These are phyloP conservation scores for Colletotrichum chlorophyti DNA, from an alignment of 2,329 filamentous ascomycete species.

Conservation along the genomic window DNA sequence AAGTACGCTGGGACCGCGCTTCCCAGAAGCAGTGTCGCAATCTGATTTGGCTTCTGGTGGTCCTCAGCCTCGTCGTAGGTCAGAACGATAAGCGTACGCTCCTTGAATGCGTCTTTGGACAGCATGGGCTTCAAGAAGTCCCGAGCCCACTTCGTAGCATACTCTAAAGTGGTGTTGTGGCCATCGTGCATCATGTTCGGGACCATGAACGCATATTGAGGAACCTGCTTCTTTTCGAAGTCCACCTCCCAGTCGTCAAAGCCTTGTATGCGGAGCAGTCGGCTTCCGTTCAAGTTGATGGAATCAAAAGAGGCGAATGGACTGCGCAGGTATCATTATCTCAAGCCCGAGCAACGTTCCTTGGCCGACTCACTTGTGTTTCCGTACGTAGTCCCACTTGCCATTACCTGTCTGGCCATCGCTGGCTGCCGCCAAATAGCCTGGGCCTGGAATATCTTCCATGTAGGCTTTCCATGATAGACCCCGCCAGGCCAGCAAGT, in stretches of 20 bases:
- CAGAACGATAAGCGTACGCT: constrained; percentile 60
- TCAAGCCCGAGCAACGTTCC: not conserved
- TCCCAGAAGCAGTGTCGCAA: constrained; percentile 61
- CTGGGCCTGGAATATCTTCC: constrained; percentile 41
- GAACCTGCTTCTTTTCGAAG: constrained; percentile 60
- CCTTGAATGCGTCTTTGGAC: constrained; percentile 56
- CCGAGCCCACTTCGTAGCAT: constrained; percentile 57
- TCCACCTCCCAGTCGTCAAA: constrained; percentile 67
- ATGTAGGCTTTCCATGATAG: constrained; percentile 44
- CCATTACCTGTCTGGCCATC: constrained; percentile 38
- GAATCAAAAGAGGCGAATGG: constrained; percentile 51
- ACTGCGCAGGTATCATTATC: constrained; percentile 35
- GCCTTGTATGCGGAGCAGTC: constrained; percentile 67
- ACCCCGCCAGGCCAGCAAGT: constrained; percentile 39
- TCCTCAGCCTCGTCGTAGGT: constrained; percentile 66
- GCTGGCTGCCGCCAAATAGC: constrained; percentile 51
- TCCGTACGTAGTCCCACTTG: constrained; percentile 35
- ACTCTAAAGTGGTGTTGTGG: constrained; percentile 62
- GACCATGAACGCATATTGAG: constrained; percentile 70
- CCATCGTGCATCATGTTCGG: constrained; percentile 72
- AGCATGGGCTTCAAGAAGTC: constrained; percentile 61
- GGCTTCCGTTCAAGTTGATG: constrained; percentile 45
- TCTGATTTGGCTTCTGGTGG: constrained; percentile 58
- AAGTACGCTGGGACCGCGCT: constrained; percentile 55
- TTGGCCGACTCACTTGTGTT: constrained; percentile 29